Base-by-base conservation (phyloP, 768 basidiomycete genomes). In the Fomitopsis pulvina region DNA sequence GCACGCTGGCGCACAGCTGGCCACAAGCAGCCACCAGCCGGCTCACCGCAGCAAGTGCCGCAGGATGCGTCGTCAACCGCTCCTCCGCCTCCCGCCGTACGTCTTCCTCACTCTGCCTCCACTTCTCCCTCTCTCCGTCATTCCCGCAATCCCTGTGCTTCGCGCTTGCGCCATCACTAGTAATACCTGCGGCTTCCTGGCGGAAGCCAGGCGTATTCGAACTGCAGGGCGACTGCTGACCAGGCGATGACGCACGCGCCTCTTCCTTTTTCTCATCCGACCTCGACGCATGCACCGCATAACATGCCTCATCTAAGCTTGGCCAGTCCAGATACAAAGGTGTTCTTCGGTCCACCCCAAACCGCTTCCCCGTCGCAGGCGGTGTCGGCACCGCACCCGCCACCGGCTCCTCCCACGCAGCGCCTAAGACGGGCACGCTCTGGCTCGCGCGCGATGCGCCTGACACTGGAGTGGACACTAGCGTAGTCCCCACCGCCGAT, bases 21-120 rank as follows among this genome's bases (percentile, higher is more conserved):
- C 80, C 83, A 22, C 81, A 78, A 1, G 86, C 85, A 27, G 85
- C 79, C 28, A 87, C 75, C 40, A 87, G 82, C 52, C 71, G 74
- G 49, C 76, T 77, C 30, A 81, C 78, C 6, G 86, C 84, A 27
- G 71, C 69, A 7, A 75, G 69, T 4, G 83, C 83, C 11, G 66
- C 70, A 5, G 85, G 83, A 55, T 85, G 77, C 25, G 79, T 64
- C 0, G 79, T 78, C 42, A 86, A 71, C 29, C 66, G 63, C 59
- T 87, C 84, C 43, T 3, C 43, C n/a, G 12, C n/a, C 27, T 18
- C 43, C 8, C 22, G n/a, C n/a, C n/a, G n/a, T n/a, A n/a, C n/a
- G n/a, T n/a, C n/a, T n/a, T 44, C 25, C 26, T 44, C 43, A 16
- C 26, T 8, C 27, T 28, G 25, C 26, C n/a, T 9, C 25, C 27